Conservation (phyloP, 495 filamentous ascomycete species). For the Penicillium pulvis region DNA sequence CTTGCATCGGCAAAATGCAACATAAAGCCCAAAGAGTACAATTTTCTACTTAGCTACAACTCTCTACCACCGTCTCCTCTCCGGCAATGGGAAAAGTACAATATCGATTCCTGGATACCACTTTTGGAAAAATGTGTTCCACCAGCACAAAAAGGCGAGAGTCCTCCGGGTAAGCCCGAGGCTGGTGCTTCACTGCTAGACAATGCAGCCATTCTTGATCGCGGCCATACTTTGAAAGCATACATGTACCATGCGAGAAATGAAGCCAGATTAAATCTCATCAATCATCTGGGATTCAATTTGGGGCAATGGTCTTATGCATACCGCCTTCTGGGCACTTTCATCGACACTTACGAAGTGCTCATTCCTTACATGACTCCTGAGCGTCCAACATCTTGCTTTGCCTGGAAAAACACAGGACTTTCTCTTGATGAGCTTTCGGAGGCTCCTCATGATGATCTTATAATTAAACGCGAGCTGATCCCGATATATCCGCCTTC, state of each 20-base stretch:
- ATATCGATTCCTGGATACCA: conserved; percentile 42
- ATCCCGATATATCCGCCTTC: conserved; percentile 1
- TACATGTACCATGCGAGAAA: conserved; percentile 31
- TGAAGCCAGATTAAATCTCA: conserved; percentile 32
- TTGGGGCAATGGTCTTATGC: conserved; percentile 48
- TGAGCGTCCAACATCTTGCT: conserved; percentile 20
- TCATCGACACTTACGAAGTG: conserved; percentile 40
- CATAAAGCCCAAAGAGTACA: conserved; percentile 14
- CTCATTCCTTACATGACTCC: conserved; percentile 21
- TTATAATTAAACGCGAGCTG: neutral
- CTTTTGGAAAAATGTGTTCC: conserved; percentile 48
- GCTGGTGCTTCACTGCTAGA: conserved; percentile 15
- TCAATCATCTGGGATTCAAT: conserved; percentile 47
- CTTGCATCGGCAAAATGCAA: conserved; percentile 4
- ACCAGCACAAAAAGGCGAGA: conserved; percentile 24
- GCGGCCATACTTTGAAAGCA: conserved; percentile 25
- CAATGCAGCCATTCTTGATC: conserved; percentile 21
- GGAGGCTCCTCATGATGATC: neutral
- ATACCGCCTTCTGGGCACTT: conserved; percentile 36
- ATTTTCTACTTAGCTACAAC: conserved; percentile 18
- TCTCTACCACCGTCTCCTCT: conserved; percentile 18
- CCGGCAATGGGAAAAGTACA: conserved; percentile 8
- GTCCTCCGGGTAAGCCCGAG: conserved; percentile 13
- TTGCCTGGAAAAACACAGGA: conserved; percentile 27
- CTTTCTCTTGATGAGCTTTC: conserved; percentile 39